Evolutionary conservation across 495 filamentous ascomycete genomes (phyloP), one percentile per base, ranked within the genome.

Genomic region (Neurospora cerealis): DNA sequence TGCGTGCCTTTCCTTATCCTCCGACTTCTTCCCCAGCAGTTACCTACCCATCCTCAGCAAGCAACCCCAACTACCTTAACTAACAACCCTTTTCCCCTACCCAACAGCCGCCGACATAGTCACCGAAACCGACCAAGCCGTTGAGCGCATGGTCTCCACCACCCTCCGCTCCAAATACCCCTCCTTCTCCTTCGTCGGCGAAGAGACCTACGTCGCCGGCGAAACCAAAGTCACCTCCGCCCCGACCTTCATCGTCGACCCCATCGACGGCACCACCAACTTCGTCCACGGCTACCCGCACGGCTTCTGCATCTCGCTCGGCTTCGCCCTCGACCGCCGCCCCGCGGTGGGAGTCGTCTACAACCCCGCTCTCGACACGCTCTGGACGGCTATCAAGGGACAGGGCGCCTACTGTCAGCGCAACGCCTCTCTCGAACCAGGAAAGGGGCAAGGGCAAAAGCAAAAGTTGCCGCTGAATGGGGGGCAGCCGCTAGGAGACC

Each of bases 231-330:
- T 97, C 72, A 93, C 91, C 4, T 77, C 86, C 44, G 85, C 83
- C 2, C 94, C 94, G 1, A 97, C 94, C 66, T 97, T 97, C 83
- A 88, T 97, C 81, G 89, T 92, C 73, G 94, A 97, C 83, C 94
- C 94, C 48, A 94, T 96, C 77, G 94, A 97, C 83, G 94, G 94
- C 73, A 96, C 93, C 15, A 89, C 89, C 69, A 97, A 97, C 84
- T 97, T 97, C 77, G 88, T 97, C 7, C 94, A 97, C 83, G 85
- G 85, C 71, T 92, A 93, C 83, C 92, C 93, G 17, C 87, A 90
- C 77, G 91, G 93, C 74, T 66, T 66, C 15, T 93, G 90, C 83
- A 90, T 97, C 78, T 94, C 92, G 11, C 90, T 96, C 15, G 94
- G 92, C 40, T 89, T 97, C 76, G 87, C 89, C 42, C 77, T 93